Percentiles rank a stretch among this genome's conserved stretches.
phyloP scores from a whole-genome alignment of 345 rosid genomes.

The thale cress (Arabidopsis thaliana) region DNA sequence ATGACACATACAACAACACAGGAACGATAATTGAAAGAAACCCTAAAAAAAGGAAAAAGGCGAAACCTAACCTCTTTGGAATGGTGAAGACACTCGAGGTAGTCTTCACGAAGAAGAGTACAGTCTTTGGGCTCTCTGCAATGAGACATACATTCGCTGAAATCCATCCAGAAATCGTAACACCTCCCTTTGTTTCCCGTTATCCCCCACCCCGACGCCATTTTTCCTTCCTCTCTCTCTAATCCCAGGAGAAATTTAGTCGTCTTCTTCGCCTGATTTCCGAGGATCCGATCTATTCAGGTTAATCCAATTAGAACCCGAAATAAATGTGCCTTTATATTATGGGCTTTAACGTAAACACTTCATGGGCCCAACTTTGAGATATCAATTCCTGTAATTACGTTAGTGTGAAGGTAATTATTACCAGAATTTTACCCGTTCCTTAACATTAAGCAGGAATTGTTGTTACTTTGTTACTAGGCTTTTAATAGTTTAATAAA shows the following conservation, averaged over 20 bases:
- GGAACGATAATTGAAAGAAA: neutral
- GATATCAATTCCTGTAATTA: no score
- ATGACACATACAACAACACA: neutral
- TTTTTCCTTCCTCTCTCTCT: constrained; percentile 29
- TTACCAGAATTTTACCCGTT: no score
- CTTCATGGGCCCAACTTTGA: no score
- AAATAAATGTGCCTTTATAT: neutral
- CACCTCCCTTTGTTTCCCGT: constrained; percentile 93
- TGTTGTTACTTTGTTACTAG: no score
- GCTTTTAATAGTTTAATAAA: no score
- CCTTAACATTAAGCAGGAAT: neutral
- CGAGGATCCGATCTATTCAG: constrained; percentile 21
- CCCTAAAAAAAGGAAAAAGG: neutral
- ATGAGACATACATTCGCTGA: constrained; percentile 92
- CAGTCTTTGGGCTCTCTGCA: constrained; percentile 98
- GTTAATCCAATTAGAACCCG: constrained; percentile 9
- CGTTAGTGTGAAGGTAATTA: no score
- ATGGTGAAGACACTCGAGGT: constrained; percentile 96
- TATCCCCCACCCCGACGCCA: constrained; percentile 99
- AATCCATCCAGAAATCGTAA: constrained; percentile 76
- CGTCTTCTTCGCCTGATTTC: constrained; percentile 6
- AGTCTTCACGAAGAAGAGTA: constrained; percentile 83
- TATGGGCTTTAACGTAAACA: neutral
- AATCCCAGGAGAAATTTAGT: constrained; percentile 5
- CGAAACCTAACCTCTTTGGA: constrained; percentile 70